Evolutionary conservation across 2,329 filamentous ascomycete genomes (phyloP), one percentile per base, ranked within the genome.

Genomic region (Pestalotiopsis sp.): DNA sequence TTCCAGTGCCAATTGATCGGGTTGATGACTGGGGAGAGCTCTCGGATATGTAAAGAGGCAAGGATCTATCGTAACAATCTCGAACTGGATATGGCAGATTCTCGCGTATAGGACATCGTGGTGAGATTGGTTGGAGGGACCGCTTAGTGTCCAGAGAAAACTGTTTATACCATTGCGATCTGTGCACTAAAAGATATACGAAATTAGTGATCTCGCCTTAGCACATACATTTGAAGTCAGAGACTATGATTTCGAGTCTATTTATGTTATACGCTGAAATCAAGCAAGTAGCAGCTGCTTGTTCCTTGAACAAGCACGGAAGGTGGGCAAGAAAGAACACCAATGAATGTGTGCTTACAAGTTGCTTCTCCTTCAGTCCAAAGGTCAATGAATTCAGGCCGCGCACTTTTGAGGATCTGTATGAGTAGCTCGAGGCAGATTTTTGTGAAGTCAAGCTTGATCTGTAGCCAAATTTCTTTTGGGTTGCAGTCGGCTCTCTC

Each of bases 401-500:
- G n/a, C 7, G 49, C 38, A 49, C 49, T 17, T 14, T 20, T 45
- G n/a, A 52, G 39, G 7, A 64, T 49, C 13, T 31, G 38, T 14
- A 49, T 13, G 38, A 49, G 23, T 11, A 64, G 36, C 12, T 23
- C 23, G 52, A 67, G 56, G 23, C 65, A 67, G 7, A 27, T 27
- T 13, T 60, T 59, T 25, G 65, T 67, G 17, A 23, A 60, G 13
- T 25, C 65, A 13, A 67, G 65, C 65, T 67, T 67, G 27, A 67
- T 23, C 7, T 49, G 23, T 17, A 67, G 36, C 65, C 65, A 67
- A 11, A 60, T 45, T n/a, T n/a, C 70, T 9, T 31, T 65, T 2
- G 73, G 72, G 3, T 70, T 62, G 20, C 59, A 39, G 27, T 36
- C 27, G 20, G 20, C 11, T 27, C 45, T 66, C 11, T 67, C 60